Evolutionary conservation across 441 rosid species (phyloP).

Genomic region (Hypseocharis bilobata): DNA sequence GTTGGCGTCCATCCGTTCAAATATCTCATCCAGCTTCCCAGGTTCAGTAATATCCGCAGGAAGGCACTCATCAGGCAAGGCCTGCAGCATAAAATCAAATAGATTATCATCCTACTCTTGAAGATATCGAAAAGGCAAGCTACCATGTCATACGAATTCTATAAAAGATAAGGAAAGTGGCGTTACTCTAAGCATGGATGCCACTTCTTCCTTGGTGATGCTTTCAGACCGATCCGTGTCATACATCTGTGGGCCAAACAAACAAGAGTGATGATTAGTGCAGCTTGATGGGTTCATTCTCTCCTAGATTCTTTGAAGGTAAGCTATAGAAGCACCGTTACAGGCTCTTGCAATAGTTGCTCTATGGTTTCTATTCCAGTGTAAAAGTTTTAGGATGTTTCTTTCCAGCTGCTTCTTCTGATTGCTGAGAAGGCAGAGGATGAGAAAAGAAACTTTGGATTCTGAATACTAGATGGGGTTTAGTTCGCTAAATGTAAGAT

Average conservation of each 20-base stretch:
- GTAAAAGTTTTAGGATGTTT: not conserved
- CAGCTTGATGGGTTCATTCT: not conserved
- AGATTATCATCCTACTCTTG: not conserved
- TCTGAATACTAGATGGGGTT: not conserved
- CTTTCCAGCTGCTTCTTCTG: not conserved
- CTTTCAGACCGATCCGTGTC: conserved; percentile 62
- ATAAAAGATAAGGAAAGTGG: conserved; percentile 6
- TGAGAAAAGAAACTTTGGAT: not conserved
- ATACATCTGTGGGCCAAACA: conserved; percentile 40
- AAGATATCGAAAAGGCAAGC: not conserved
- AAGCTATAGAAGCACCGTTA: not conserved
- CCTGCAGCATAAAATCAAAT: conserved; percentile 26
- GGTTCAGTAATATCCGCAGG: conserved; percentile 54
- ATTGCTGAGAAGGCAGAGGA: not conserved
- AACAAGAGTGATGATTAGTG: not conserved
- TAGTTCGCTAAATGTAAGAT: not conserved
- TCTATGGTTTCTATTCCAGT: not conserved
- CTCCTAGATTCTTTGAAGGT: not conserved
- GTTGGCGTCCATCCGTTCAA: conserved; percentile 62
- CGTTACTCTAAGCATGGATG: conserved; percentile 59
- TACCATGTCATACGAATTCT: not conserved
- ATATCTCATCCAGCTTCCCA: conserved; percentile 60
- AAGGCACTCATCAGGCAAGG: conserved; percentile 68
- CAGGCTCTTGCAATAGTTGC: conserved; percentile 3
- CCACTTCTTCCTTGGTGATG: conserved; percentile 65